Conservation (phyloP, 2,329 filamentous ascomycete genomes). For the Hyphodiscus sp. region DNA sequence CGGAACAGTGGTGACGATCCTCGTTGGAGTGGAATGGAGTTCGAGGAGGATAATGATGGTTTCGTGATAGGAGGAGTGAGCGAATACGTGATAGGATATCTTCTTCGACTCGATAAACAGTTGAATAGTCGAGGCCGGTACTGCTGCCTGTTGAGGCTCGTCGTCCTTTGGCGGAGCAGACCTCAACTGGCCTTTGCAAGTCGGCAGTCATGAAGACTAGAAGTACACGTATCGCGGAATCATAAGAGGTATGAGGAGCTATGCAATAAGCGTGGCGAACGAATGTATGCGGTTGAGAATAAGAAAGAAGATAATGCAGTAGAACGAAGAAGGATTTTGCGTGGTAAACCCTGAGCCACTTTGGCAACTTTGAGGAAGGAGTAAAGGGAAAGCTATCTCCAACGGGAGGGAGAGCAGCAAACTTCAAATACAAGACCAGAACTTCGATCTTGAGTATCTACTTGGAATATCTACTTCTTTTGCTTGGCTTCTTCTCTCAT, state of each 20-base stretch:
- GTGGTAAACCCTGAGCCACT: background rate
- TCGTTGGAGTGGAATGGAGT: constrained; percentile 25
- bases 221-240: background rate
- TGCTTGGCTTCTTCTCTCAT: background rate
- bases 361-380: background rate
- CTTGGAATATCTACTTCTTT: too few relatives aligned
- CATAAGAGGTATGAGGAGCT: background rate
- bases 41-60: constrained; percentile 19
- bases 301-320: background rate
- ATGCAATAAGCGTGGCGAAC: background rate
- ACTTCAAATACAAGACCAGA: too few relatives aligned
- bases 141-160: constrained; percentile 16
- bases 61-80: constrained; percentile 23
- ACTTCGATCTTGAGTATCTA: too few relatives aligned
- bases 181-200: constrained; percentile 10
- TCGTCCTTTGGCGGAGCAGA: constrained; percentile 9
- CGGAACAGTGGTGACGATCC: constrained; percentile 1
- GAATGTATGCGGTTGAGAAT: background rate
- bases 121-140: constrained; percentile 21
- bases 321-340: background rate
- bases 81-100: constrained; percentile 26
- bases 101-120: constrained; percentile 20
- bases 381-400: background rate
- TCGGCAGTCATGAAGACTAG: constrained; percentile 14
- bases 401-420: too few relatives aligned